Evolutionary conservation across 2,329 filamentous ascomycete species (phyloP), one percentile per base, ranked within the genome.

Genomic region (Calonectria pteridis): DNA sequence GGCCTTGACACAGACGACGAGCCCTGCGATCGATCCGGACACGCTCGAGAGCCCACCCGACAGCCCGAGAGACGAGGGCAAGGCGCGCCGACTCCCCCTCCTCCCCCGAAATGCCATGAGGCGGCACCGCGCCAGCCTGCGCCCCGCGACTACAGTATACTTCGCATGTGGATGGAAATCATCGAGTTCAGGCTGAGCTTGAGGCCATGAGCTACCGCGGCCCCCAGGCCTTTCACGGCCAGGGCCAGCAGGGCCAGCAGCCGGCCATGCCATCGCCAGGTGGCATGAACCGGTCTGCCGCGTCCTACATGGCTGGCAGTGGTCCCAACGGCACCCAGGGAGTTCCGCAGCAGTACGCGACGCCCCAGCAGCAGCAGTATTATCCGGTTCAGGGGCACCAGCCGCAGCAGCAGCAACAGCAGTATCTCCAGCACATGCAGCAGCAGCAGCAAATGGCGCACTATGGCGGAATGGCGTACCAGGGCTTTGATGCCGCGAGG

Each of bases 181-280:
- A 37, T 69, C 43, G 49, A 33, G 55, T 66, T 53, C 35, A 46
- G 20, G 73, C 67, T 71, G 75, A 78, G 68, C 66, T 74, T 72
- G 67, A 75, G 71, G 83, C 78, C 76, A 85, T 87, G 83, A 85
- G 81, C 78, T 84, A 83, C 80, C 78, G 80, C 76, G 81, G 81
- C 78, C 71, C 76, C 65, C 79, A 78, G 74, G 79, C 79, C 69
- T 84, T 79, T 53, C 76, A 79, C 75, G 76, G 79, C 70, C 79
- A 80, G 71, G 79, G 78, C 76, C 78, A 78, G 68, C 76, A 80
- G 64, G 80, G 79, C 77, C 77, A 80, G 75, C 78, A 78, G 68
- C 75, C 75, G 63, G 53, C 75, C 55, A 76, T 75, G 73, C 51
- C 64, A 63, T 58, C 55, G 18, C 63, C 73, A 51, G 70, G 75